Conservation (phyloP, 208 protist species). For the Crithidia brevicula region DNA sequence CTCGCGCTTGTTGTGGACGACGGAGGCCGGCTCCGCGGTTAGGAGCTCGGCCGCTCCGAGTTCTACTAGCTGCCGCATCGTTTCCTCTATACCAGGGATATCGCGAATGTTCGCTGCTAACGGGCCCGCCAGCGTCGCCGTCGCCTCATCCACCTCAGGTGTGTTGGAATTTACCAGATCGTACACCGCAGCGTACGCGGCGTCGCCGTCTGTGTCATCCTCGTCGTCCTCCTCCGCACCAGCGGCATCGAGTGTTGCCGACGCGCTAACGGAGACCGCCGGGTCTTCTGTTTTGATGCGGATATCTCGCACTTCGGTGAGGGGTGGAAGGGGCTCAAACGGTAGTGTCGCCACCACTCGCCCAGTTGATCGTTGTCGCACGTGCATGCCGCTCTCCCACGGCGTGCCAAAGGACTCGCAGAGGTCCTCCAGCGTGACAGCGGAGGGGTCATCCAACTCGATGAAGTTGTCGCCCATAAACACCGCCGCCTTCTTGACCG, state of each 20-base stretch:
- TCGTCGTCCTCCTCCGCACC: background rate
- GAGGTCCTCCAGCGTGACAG: slow-evolving; percentile 73
- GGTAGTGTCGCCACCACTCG: slow-evolving; percentile 77
- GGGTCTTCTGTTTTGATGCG: background rate
- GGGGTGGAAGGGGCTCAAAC: slow-evolving; percentile 57
- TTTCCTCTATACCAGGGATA: slow-evolving; percentile 34
- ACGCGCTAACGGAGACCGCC: background rate
- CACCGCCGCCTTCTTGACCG: slow-evolving; percentile 40
- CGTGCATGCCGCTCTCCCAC: slow-evolving; percentile 50
- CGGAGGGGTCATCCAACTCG: slow-evolving; percentile 58
- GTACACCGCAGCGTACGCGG: slow-evolving; percentile 22
- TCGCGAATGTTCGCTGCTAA: slow-evolving; percentile 4
- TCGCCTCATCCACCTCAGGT: slow-evolving; percentile 4
- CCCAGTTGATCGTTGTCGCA: slow-evolving; percentile 51
- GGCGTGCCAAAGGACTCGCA: slow-evolving; percentile 66
- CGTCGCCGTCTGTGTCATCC: background rate
- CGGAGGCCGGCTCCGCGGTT: slow-evolving; percentile 31
- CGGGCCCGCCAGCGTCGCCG: slow-evolving; percentile 9
- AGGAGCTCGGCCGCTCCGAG: slow-evolving; percentile 77
- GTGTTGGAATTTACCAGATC: slow-evolving; percentile 33
- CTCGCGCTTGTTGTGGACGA: slow-evolving; percentile 28
- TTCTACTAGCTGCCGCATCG: slow-evolving; percentile 62
- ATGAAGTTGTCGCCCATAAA: slow-evolving; percentile 71
- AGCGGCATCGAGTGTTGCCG: background rate
- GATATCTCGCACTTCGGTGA: slow-evolving; percentile 7